Percentiles rank a stretch among this genome's conserved stretches.
These are phyloP conservation scores for Tetratostichococcus sp. DNA, from an alignment of 139 green algal genomes.

Conservation along the genomic window DNA sequence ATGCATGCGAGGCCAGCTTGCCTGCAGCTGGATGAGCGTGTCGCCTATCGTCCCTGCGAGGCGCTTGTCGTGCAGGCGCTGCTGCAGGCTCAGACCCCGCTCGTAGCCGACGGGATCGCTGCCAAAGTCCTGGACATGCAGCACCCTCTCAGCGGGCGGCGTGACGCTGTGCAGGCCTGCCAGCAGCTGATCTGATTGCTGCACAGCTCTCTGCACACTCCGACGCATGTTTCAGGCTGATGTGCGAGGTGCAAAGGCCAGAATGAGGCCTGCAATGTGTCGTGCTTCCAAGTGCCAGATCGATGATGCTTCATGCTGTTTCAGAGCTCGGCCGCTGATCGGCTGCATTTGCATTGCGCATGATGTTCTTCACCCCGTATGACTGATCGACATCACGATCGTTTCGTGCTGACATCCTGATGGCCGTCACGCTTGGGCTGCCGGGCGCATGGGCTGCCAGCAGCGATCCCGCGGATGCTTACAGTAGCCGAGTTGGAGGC, in stretches of 20 bases:
- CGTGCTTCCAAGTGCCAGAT: too few species aligned
- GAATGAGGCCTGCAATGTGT: too few species aligned
- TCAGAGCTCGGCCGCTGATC: too few species aligned
- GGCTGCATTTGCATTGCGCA: too few species aligned
- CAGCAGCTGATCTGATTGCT: neutral
- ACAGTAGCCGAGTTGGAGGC: constrained; percentile 27
- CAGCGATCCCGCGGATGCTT: constrained; percentile 13
- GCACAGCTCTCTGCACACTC: neutral
- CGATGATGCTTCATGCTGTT: too few species aligned
- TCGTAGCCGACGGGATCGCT: neutral
- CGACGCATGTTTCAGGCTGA: neutral
- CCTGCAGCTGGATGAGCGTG: constrained; percentile 61
- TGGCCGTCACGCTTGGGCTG: constrained; percentile 9
- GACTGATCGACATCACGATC: too few species aligned
- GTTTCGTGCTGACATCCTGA: neutral
- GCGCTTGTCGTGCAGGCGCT: constrained; percentile 28
- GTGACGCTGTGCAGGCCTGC: neutral
- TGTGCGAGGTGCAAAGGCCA: neutral
- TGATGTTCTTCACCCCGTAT: too few species aligned
- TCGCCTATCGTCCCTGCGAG: constrained; percentile 27
- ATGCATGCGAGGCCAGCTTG: neutral
- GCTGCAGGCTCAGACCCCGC: constrained; percentile 21
- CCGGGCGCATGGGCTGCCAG: constrained; percentile 13
- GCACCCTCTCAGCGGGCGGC: neutral
- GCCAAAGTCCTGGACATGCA: constrained; percentile 5